A percentile compares a stretch with the other conserved stretches of the same genome.
These are phyloP conservation scores for Fragilaria crotonensis DNA, from an alignment of 108 stramenopile genomes.

Conservation along the genomic window DNA sequence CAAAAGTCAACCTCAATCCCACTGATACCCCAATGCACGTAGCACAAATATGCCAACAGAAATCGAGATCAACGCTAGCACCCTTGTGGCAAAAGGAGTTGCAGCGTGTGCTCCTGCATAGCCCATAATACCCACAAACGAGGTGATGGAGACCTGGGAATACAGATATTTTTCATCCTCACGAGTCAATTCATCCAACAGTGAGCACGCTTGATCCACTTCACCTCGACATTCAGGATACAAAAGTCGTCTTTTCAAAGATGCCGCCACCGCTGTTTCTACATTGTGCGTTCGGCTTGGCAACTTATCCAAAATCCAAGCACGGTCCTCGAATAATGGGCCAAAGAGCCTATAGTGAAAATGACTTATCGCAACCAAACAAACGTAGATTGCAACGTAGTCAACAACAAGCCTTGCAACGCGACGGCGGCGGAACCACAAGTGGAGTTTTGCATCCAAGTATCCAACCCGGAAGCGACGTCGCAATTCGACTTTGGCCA, in stretches of 20 bases:
- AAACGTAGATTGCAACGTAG: conserved; percentile 1
- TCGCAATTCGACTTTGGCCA: not conserved
- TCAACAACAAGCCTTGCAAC: not conserved
- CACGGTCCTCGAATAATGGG: not conserved
- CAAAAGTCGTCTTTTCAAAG: not conserved
- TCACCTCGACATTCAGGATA: not conserved
- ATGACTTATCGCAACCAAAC: not conserved
- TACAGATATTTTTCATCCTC: not conserved
- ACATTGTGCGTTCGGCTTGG: not conserved
- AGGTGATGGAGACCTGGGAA: not conserved
- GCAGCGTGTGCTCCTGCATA: not conserved
- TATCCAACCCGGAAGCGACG: not conserved
- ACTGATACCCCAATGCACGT: not conserved
- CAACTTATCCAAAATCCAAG: not conserved
- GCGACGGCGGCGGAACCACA: not conserved
- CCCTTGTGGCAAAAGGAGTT: not conserved
- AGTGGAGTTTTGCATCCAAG: not conserved
- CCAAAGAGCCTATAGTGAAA: not conserved
- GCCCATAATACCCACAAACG: not conserved
- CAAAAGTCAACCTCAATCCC: too few relatives aligned
- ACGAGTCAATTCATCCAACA: not conserved
- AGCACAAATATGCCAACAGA: not conserved
- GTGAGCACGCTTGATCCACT: not conserved
- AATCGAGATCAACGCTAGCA: not conserved
- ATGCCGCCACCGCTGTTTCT: not conserved